A percentile compares a stretch with the other conserved stretches of the same genome.
Evolutionary conservation across 257 asterid species (phyloP).

Genomic region (Parsonsia alboflavescens): DNA sequence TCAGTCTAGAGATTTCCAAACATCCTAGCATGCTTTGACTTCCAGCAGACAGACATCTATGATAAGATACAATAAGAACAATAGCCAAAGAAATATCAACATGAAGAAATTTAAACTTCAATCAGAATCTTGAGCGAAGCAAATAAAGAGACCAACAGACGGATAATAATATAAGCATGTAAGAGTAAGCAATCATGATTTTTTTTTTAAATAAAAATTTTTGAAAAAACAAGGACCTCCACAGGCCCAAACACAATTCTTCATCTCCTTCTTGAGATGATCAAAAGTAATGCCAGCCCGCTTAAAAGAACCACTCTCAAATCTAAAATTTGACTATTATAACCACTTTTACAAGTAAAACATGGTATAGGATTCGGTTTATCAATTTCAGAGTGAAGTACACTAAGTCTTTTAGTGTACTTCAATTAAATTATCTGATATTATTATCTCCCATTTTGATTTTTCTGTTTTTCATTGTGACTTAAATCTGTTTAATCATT

Average conservation of each 20-base stretch:
- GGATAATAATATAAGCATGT: background rate
- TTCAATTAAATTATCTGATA: too few species aligned
- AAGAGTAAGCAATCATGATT: background rate
- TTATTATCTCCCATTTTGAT: too few species aligned
- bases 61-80: background rate
- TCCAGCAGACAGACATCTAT: slow-evolving; percentile 3
- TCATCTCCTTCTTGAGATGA: background rate
- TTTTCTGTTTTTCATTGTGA: too few species aligned
- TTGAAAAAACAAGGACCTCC: background rate
- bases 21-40: background rate
- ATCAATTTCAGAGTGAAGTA: too few species aligned
- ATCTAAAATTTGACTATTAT: background rate
- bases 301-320: background rate
- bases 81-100: slow-evolving; percentile 8
- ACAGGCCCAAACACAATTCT: background rate
- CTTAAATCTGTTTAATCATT: too few species aligned
- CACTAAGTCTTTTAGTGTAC: too few species aligned
- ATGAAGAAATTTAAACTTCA: background rate
- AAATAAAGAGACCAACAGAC: background rate
- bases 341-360: background rate
- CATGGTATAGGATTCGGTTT: too few species aligned
- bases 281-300: background rate
- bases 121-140: background rate
- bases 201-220: too few species aligned
- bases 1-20: slow-evolving; percentile 13